A percentile compares a stretch with the other conserved stretches of the same genome.
Conservation (phyloP, 768 basidiomycete species). For the Cyclocybe cylindracea region DNA sequence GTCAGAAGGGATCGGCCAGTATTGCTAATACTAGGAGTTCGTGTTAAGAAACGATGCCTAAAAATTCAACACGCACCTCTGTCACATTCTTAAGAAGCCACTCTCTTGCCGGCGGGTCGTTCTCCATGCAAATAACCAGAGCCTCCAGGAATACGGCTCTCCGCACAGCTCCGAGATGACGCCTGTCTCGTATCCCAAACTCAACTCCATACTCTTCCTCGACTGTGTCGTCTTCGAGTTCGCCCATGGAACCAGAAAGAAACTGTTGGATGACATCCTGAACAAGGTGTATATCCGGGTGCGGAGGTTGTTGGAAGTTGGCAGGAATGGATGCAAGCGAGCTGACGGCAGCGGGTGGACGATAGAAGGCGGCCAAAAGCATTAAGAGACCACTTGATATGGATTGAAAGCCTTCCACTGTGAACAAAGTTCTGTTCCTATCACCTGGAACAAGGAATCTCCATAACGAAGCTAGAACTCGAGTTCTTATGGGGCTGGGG, state of each 20-base stretch:
- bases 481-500: conserved; percentile 40
- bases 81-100: conserved; percentile 51
- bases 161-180: conserved; percentile 29
- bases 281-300: conserved; percentile 21
- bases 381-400: conserved; percentile 54
- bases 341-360: conserved; percentile 8
- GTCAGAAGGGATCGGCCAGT: conserved; percentile 44
- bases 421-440: conserved; percentile 39
- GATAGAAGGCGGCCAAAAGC: conserved; percentile 43
- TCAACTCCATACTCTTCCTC: conserved; percentile 52
- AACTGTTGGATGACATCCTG: conserved; percentile 46
- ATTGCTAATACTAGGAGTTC: conserved; percentile 34
- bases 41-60: background rate
- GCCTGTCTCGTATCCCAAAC: conserved; percentile 34
- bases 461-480: conserved; percentile 52
- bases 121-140: conserved; percentile 53
- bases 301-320: conserved; percentile 16
- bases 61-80: conserved; percentile 40
- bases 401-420: conserved; percentile 49
- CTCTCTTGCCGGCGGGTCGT: conserved; percentile 40
- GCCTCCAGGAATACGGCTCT: conserved; percentile 45
- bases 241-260: conserved; percentile 47
- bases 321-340: conserved; percentile 2
- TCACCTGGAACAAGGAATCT: conserved; percentile 45
- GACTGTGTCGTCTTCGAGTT: conserved; percentile 44